Conservation (phyloP, 2,329 filamentous ascomycete species). For the Pseudomassariella vexata region DNA sequence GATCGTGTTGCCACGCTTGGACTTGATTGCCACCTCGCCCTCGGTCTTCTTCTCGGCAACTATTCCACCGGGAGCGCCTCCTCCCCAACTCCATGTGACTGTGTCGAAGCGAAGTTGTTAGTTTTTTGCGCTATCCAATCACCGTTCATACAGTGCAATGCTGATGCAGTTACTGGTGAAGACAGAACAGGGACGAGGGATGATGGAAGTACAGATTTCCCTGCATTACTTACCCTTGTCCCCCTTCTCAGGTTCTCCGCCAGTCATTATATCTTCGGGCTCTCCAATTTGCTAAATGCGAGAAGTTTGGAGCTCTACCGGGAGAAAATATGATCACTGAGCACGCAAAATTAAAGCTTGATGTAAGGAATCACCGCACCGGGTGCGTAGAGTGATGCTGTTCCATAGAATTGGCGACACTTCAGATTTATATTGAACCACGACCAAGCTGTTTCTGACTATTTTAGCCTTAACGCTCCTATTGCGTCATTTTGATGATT, state of each 20-base stretch:
- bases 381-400: too few species aligned
- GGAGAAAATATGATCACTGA: too few species aligned
- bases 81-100: constrained; percentile 61
- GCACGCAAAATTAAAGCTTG: too few species aligned
- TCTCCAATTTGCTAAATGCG: too few species aligned
- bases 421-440: too few species aligned
- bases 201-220: not conserved
- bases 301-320: too few species aligned
- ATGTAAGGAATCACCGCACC: too few species aligned
- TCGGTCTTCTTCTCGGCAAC: constrained; percentile 56
- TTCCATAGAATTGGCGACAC: too few species aligned
- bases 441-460: too few species aligned
- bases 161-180: not conserved
- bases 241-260: constrained; percentile 6
- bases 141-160: not conserved
- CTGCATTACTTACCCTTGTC: constrained; percentile 7
- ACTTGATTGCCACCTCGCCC: constrained; percentile 55
- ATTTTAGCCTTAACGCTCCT: too few species aligned
- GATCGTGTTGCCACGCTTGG: constrained; percentile 57
- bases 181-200: not conserved
- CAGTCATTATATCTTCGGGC: constrained; percentile 1
- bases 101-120: not conserved
- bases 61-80: constrained; percentile 48
- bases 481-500: too few species aligned
- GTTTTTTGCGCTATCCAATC: not conserved